Evolutionary conservation across 2,329 filamentous ascomycete species (phyloP).

Genomic region (Bisporella sp.): DNA sequence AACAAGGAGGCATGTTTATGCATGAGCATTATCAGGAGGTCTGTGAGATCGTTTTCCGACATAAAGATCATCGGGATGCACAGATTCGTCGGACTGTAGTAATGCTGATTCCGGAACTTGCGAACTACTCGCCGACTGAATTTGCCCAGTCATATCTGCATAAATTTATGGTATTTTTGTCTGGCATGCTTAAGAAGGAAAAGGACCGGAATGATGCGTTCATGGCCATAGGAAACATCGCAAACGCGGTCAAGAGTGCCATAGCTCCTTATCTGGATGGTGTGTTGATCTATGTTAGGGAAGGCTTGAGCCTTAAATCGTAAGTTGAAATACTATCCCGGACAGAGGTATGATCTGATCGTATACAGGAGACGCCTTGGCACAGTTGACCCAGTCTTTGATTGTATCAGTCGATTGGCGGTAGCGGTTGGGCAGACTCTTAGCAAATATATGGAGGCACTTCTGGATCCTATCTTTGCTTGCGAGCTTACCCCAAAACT

Average conservation of each 20-base stretch:
- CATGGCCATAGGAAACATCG: conserved; percentile 90
- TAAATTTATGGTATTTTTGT: conserved; percentile 94
- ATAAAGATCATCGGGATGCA: conserved; percentile 86
- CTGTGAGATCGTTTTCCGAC: conserved; percentile 85
- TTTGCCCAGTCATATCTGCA: conserved; percentile 85
- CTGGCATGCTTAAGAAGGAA: conserved; percentile 87
- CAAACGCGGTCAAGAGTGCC: conserved; percentile 89
- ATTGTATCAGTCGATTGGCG: conserved; percentile 94
- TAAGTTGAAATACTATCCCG: conserved; percentile 26
- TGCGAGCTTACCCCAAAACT: conserved; percentile 91
- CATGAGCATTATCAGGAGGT: conserved; percentile 86
- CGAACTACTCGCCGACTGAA: conserved; percentile 84
- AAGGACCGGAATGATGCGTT: conserved; percentile 94
- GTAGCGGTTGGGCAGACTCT: conserved; percentile 93
- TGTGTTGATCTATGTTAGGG: conserved; percentile 87
- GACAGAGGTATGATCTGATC: conserved; percentile 20
- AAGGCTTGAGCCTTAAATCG: conserved; percentile 79
- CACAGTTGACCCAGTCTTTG: conserved; percentile 73
- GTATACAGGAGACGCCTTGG: conserved; percentile 31
- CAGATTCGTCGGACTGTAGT: conserved; percentile 88
- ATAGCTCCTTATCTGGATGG: conserved; percentile 94
- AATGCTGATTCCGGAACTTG: conserved; percentile 83
- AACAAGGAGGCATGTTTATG: conserved; percentile 99
- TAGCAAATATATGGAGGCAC: conserved; percentile 95
- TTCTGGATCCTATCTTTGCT: conserved; percentile 93